Base-by-base conservation (phyloP, 2,329 filamentous ascomycete genomes). In the Scedosporium aurantiacum region DNA sequence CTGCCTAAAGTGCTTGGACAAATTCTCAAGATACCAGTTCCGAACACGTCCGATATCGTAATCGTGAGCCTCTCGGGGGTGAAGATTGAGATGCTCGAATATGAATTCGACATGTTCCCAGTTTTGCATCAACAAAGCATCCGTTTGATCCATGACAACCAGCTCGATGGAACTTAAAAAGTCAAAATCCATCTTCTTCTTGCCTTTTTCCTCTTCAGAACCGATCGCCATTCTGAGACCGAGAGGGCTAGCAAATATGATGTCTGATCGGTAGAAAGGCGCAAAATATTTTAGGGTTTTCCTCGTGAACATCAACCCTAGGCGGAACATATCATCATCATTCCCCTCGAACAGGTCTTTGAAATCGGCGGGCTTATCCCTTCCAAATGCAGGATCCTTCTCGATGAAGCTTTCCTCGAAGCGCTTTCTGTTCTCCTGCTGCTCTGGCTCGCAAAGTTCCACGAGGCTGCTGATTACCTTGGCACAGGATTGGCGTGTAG, bases 61-160 rank as follows among this genome's bases (percentile, higher is more conserved):
- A 65, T 89, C 92, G 72, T 97, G 92, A 0, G 90, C 84, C 67
- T 96, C 90, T 69, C 88, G 90, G 43, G 94, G 93, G 68, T 96
- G 90, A 23, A 89, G 80, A 72, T 99, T 99, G 64, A 99, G 82
- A 71, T 96, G 90, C 64, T 90, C 86, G 69, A 97, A 92, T 67
- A 97, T 89, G 71, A 89, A 90, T 72, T 95, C 90, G 63, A 97
- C 84, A 70, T 99, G 93, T 69, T 97, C 91, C 92, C 93, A 97
- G 72, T 96, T 97, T 73, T 99, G 94, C 91, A 97, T 97, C 7
- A 96, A 83, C 50, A 97, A 82, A 0, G 91, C 91, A 73, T 97
- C 92, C 12, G 91, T 88, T 74, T 97, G 92, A 72, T 99, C 94
- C 63, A 96, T 81, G 56, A 97, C 80, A 37, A 94, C 86, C 59